Evolutionary conservation across 2,329 filamentous ascomycete species (phyloP), one percentile per base, ranked within the genome.

Genomic region (Blastomyces gilchristii): DNA sequence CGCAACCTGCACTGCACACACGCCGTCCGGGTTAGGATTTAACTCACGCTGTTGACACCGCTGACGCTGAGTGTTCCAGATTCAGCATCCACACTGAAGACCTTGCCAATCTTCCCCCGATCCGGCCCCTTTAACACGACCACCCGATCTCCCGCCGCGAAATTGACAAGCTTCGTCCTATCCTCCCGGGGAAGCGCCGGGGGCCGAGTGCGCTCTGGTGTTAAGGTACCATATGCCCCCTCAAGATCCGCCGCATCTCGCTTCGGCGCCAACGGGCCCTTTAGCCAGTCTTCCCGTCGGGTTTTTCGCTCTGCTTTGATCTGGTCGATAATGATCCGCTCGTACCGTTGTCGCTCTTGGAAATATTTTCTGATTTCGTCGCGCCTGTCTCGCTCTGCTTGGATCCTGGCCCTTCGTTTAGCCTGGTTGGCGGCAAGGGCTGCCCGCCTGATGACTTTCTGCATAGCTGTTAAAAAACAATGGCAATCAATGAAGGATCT

Each of bases 91-190:
- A 95, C 78, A 1, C 78, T 74, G 64, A 73, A 75, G 54, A 97
- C 84, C n/a, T 79, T 78, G 60, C 90, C 89, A 75, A 99, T 94
- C 78, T 87, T 90, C 70, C 91, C 91, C 78, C 87, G 88, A 71
- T 94, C 89, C 45, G 82, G 83, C 9, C 93, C 92, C 65, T 87
- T 85, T 62, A 91, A 77, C 64, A 97, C 78, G 61, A 93, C 89
- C 41, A 97, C 91, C 64, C 94, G 84, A 76, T 97, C 94, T 7
- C 87, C 86, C 3, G 77, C 71, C 31, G 81, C 83, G 64, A 92
- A 78, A 67, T 85, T 87, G 65, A 89, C 79, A 73, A 82, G 81
- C 69, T 73, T 73, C 62, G 68, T 75, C 73, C 67, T 73, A 58
- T 73, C 71, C 62, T 73, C 71, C 63, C 76, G 71, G 25, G 77